Conservation (phyloP, 257 asterid genomes). For the Marsdenia floribunda region DNA sequence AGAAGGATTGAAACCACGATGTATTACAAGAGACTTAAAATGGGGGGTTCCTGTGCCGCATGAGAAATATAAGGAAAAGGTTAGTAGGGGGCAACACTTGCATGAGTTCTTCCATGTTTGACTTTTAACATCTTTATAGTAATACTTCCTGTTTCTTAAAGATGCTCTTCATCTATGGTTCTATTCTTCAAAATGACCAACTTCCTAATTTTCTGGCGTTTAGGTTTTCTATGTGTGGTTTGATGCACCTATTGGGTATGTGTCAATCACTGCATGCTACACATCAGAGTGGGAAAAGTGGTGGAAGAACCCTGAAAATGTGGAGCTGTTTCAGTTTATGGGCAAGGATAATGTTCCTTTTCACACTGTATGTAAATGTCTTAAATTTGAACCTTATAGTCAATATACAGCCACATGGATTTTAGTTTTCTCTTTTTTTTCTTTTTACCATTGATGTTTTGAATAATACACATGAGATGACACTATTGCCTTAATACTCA, state of each 20-base stretch:
- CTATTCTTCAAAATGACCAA: not conserved
- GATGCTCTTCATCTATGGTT: not conserved
- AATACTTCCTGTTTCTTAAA: not conserved
- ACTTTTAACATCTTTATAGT: slow-evolving; percentile 2
- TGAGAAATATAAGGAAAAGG: slow-evolving; percentile 82
- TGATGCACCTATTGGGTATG: slow-evolving; percentile 96
- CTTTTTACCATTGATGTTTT: not conserved
- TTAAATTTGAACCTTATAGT: not conserved
- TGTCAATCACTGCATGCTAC: slow-evolving; percentile 89
- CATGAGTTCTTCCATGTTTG: not conserved
- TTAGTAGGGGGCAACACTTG: slow-evolving; percentile 18
- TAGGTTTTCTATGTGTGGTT: slow-evolving; percentile 99
- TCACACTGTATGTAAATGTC: slow-evolving; percentile 66
- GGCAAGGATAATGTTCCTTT: slow-evolving; percentile 99
- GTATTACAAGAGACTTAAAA: slow-evolving; percentile 91
- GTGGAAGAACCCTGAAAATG: slow-evolving; percentile 98
- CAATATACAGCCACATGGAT: not conserved
- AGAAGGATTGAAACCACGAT: slow-evolving; percentile 76
- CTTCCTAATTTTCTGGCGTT: slow-evolving; percentile 15
- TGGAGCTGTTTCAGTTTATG: slow-evolving; percentile 96
- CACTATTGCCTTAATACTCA: not conserved
- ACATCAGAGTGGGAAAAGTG: slow-evolving; percentile 96
- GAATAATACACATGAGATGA: not conserved
- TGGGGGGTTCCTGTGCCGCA: slow-evolving; percentile 99
- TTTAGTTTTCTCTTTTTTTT: not conserved